Evolutionary conservation across 148 eudicot species (phyloP), one percentile per base, ranked within the genome.

Genomic region (Fagopyrum homotropicum): DNA sequence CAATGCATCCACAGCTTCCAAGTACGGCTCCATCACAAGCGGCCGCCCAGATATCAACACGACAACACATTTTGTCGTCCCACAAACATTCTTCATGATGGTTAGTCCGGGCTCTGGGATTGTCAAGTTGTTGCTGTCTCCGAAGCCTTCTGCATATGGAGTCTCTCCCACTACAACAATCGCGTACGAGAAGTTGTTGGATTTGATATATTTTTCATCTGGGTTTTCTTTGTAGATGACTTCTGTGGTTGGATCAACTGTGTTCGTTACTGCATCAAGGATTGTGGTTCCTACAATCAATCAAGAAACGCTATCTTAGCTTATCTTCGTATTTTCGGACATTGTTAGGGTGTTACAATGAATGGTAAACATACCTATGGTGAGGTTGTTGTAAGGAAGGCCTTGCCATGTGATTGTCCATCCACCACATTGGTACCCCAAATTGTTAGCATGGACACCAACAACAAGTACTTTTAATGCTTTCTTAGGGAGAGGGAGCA

Each of bases 201-300:
- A 76, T 69, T 78, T 81, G 77, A 87, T 75, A n/a, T 43, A 85
- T 55, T 66, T 35, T 12, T 75, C 6, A 12, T 76, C 75, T 4
- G 92, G 97, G 55, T 86, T 88, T 73, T 86, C 87, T 17, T 82
- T 48, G 82, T 80, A 92, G 61, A 92, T 82, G 29, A 92, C 86
- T 75, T 88, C 7, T 51, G 94, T 92, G 26, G 68, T 78, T 16
- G 87, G 87, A 75, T 86, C 88, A 22, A 92, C 92, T 29, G 97
- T 82, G 45, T 81, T 82, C 85, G 82, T 81, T 45, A 92, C 82
- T 44, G 86, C 92, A n/a, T 82, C 77, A 1, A 92, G 82, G 77
- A 92, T 88, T 43, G 97, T 89, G 43, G 97, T 92, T 77, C 97
- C 92, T 89, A 76, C 40, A 30, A 70, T 16, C 60, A 69, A 1